phyloP scores from a whole-genome alignment of 1,284 basidiomycete species.

The Microbotryum silenes-acaulis region DNA sequence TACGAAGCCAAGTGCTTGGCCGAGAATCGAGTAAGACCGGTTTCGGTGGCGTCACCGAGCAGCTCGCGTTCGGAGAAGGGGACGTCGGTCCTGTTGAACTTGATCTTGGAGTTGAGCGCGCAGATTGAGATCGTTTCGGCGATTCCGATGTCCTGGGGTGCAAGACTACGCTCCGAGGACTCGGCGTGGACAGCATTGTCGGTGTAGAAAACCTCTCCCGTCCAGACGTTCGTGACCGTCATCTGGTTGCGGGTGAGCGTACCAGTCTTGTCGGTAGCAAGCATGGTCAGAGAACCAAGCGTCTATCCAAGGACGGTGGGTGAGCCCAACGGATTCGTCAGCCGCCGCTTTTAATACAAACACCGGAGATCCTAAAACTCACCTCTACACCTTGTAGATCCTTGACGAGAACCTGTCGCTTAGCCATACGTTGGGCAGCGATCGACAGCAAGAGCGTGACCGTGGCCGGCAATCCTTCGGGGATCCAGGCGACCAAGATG shows the following conservation, averaged over 20 bases:
- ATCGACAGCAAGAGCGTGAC: slow-evolving; percentile 62
- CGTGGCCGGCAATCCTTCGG: slow-evolving; percentile 58
- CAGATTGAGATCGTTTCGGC: slow-evolving; percentile 57
- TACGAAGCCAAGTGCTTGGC: slow-evolving; percentile 51
- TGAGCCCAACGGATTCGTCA: too few relatives aligned
- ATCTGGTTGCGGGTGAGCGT: slow-evolving; percentile 66
- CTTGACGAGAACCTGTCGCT: slow-evolving; percentile 61
- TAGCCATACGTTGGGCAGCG: slow-evolving; percentile 63
- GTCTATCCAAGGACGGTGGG: slow-evolving; percentile 40
- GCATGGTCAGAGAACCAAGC: slow-evolving; percentile 52
- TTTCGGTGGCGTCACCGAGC: slow-evolving; percentile 62
- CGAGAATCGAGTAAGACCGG: slow-evolving; percentile 58
- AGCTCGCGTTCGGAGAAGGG: slow-evolving; percentile 57
- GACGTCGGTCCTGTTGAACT: slow-evolving; percentile 57
- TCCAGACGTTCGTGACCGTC: slow-evolving; percentile 47
- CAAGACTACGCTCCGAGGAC: slow-evolving; percentile 48
- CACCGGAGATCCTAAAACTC: slow-evolving; percentile 35
- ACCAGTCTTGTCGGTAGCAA: slow-evolving; percentile 67
- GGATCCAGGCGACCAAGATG: slow-evolving; percentile 61
- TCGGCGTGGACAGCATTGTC: slow-evolving; percentile 52
- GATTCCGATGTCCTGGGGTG: slow-evolving; percentile 52
- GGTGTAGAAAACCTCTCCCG: slow-evolving; percentile 42
- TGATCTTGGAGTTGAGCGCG: slow-evolving; percentile 44
- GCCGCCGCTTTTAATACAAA: too few relatives aligned
- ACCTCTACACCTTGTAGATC: slow-evolving; percentile 54